phyloP scores from a whole-genome alignment of 495 filamentous ascomycete genomes.

The Viridothelium virens region DNA sequence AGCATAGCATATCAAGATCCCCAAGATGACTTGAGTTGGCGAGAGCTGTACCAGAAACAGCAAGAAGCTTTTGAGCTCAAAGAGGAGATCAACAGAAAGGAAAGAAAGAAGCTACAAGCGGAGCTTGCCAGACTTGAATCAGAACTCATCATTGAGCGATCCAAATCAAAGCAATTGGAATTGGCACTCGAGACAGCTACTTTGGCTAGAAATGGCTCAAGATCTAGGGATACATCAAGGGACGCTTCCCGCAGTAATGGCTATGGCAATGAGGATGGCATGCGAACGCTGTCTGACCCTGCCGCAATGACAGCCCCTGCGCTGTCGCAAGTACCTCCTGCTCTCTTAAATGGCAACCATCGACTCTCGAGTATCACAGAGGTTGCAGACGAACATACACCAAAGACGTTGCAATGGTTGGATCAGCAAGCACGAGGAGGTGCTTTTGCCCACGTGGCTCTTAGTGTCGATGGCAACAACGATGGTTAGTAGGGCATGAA shows the following conservation, averaged over 20 bases:
- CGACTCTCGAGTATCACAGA: conserved; percentile 2
- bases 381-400: background rate
- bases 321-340: background rate
- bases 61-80: conserved; percentile 8
- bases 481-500: background rate
- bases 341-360: background rate
- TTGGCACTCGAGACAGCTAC: conserved; percentile 1
- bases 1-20: background rate
- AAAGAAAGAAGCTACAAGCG: conserved; percentile 3
- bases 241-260: background rate
- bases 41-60: conserved; percentile 4
- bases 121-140: background rate
- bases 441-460: background rate
- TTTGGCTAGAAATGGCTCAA: conserved; percentile 1
- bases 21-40: conserved; percentile 5
- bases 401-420: conserved; percentile 3
- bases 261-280: background rate
- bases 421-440: conserved; percentile 3
- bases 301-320: background rate
- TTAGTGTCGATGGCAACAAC: background rate
- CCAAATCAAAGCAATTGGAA: conserved; percentile 3
- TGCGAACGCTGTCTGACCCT: background rate
- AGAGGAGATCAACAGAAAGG: background rate
- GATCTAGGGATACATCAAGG: conserved; percentile 4
- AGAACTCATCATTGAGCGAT: conserved; percentile 1